Evolutionary conservation across 1,139 yeast genomes (phyloP).

Genomic region (Geotrichum histeridarum): DNA sequence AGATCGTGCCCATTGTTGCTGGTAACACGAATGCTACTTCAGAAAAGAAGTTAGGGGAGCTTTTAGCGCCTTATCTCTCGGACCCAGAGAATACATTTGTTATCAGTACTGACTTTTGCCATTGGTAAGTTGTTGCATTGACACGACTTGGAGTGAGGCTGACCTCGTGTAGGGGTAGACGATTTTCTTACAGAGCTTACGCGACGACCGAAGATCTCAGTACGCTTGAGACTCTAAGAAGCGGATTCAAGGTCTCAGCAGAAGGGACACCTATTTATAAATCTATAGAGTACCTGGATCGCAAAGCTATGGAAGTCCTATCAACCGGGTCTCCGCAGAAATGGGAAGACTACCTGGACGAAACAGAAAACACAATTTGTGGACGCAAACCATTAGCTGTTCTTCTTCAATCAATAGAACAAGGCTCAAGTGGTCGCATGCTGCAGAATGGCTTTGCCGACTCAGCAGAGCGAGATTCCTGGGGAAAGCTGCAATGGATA

Average conservation of each 20-base stretch:
- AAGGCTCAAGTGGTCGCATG: constrained; percentile 22
- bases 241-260: constrained; percentile 8
- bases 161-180: constrained; percentile 22
- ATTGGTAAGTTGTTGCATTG: constrained; percentile 56
- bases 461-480: constrained; percentile 18
- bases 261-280: constrained; percentile 50
- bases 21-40: constrained; percentile 53
- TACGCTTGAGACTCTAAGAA: background rate
- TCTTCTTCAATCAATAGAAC: constrained; percentile 51
- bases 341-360: constrained; percentile 64
- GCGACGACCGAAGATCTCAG: constrained; percentile 22
- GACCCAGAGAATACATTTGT: constrained; percentile 64
- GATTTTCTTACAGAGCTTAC: constrained; percentile 25
- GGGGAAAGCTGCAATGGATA: constrained; percentile 57
- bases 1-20: constrained; percentile 74
- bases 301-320: constrained; percentile 61
- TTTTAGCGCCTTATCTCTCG: constrained; percentile 51
- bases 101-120: constrained; percentile 89
- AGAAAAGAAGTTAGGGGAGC: constrained; percentile 45
- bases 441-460: constrained; percentile 20
- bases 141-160: constrained; percentile 30
- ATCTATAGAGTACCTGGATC: constrained; percentile 70
- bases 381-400: constrained; percentile 82
- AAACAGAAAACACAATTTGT: constrained; percentile 85
- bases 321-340: constrained; percentile 47